These are phyloP conservation scores for Diplodia sapinea DNA, from an alignment of 2,329 filamentous ascomycete species.

Conservation along the genomic window DNA sequence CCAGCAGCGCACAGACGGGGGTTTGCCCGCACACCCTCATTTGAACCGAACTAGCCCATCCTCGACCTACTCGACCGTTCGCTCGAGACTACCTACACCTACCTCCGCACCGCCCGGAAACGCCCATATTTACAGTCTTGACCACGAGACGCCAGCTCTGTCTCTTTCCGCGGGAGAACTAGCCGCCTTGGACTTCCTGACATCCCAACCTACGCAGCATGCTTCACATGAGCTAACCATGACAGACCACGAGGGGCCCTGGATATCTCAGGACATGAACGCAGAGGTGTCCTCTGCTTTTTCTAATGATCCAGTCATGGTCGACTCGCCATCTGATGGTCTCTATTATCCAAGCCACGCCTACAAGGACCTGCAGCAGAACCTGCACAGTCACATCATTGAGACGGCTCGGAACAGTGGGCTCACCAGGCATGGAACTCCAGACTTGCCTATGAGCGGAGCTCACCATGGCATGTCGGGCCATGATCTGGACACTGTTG, in stretches of 20 bases:
- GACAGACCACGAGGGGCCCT: slow-evolving; percentile 17
- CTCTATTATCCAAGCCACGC: slow-evolving; percentile 34
- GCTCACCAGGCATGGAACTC: slow-evolving; percentile 32
- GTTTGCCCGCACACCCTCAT: slow-evolving; percentile 6
- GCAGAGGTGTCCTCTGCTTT: slow-evolving; percentile 26
- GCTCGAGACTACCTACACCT: slow-evolving; percentile 15
- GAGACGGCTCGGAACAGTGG: slow-evolving; percentile 34
- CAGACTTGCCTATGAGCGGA: slow-evolving; percentile 23
- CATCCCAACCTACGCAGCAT: slow-evolving; percentile 23
- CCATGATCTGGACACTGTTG: slow-evolving; percentile 15
- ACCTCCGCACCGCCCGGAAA: slow-evolving; percentile 26
- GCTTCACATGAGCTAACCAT: slow-evolving; percentile 10
- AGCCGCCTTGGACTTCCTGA: slow-evolving; percentile 25
- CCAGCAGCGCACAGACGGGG: slow-evolving; percentile 17
- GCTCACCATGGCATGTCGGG: neutral
- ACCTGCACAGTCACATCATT: slow-evolving; percentile 35
- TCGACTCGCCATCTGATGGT: slow-evolving; percentile 32
- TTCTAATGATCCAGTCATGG: slow-evolving; percentile 24
- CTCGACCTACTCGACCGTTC: slow-evolving; percentile 23
- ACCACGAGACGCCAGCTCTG: slow-evolving; percentile 5
- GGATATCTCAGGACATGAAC: slow-evolving; percentile 29
- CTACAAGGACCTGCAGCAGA: slow-evolving; percentile 36
- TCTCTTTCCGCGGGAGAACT: slow-evolving; percentile 28
- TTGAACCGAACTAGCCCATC: slow-evolving; percentile 16
- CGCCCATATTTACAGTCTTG: slow-evolving; percentile 33